A percentile compares a stretch with the other conserved stretches of the same genome.
These are phyloP conservation scores for Globisporangium alternatum DNA, from an alignment of 352 stramenopile species.

Conservation along the genomic window DNA sequence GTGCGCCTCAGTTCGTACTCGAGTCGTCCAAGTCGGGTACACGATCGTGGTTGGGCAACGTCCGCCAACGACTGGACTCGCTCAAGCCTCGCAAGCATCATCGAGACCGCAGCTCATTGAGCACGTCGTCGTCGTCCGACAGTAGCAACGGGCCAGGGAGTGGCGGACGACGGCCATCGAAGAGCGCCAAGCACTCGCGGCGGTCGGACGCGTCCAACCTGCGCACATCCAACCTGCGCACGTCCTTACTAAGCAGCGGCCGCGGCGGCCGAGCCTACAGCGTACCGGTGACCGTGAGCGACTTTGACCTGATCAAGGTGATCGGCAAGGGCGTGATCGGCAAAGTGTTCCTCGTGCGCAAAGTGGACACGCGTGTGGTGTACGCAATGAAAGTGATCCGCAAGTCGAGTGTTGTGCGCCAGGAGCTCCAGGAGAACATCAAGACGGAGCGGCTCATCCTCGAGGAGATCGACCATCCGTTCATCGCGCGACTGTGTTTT, in stretches of 20 bases:
- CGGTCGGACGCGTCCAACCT: constrained; percentile 35
- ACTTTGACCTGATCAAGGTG: constrained; percentile 84
- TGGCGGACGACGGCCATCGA: background rate
- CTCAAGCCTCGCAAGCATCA: constrained; percentile 62
- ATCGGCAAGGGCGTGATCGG: constrained; percentile 85
- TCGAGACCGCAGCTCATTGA: constrained; percentile 23
- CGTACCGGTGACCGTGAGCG: constrained; percentile 65
- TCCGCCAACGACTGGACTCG: constrained; percentile 59
- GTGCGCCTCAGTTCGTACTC: constrained; percentile 52
- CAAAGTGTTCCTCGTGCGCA: constrained; percentile 88
- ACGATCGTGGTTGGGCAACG: constrained; percentile 58
- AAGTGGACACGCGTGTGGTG: constrained; percentile 87
- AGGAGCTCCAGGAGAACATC: constrained; percentile 94
- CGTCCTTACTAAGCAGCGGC: constrained; percentile 47
- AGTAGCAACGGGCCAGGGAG: background rate
- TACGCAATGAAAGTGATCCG: constrained; percentile 99
- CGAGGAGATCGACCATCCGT: constrained; percentile 96
- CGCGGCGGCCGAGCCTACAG: constrained; percentile 25
- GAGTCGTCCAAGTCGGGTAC: constrained; percentile 54
- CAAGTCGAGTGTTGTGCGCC: constrained; percentile 90
- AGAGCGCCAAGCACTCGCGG: constrained; percentile 11
- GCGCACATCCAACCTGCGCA: constrained; percentile 59
- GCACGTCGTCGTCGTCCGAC: constrained; percentile 11
- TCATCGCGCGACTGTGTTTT: constrained; percentile 97
- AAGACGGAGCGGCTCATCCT: constrained; percentile 98